Evolutionary conservation across 495 filamentous ascomycete species (phyloP).

Genomic region (Trichoderma gamsii): DNA sequence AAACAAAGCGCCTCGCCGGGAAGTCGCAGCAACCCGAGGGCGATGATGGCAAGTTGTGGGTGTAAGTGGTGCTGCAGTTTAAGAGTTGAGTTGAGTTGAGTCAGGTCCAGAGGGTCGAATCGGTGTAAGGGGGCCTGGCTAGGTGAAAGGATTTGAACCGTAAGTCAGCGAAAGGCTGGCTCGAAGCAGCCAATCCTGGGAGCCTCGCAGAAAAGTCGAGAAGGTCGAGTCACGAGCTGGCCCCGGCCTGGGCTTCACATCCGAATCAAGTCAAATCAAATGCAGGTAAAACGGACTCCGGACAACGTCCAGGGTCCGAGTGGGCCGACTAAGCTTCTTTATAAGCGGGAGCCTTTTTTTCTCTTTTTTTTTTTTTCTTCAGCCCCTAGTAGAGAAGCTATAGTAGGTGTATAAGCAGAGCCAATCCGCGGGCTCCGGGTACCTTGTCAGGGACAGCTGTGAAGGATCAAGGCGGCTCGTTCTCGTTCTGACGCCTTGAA

Average conservation of each 20-base stretch:
- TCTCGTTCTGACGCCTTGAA: no score
- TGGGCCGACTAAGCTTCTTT: slow-evolving; percentile 12
- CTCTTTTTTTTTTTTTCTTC: neutral
- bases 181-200: neutral
- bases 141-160: neutral
- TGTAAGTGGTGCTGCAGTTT: neutral
- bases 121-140: neutral
- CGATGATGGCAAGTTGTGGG: no score
- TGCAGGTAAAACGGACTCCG: neutral
- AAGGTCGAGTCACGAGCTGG: slow-evolving; percentile 2
- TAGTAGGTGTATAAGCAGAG: neutral
- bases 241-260: neutral
- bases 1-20: neutral
- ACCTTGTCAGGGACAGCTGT: no score
- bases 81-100: neutral
- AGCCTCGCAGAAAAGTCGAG: neutral
- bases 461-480: no score
- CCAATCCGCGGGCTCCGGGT: no score
- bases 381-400: neutral
- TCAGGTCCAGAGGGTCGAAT: neutral
- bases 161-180: slow-evolving; percentile 4
- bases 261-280: neutral
- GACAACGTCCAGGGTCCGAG: slow-evolving; percentile 10
- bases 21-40: slow-evolving; percentile 7
- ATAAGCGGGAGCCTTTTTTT: neutral